Evolutionary conservation across 495 filamentous ascomycete species (phyloP).

Genomic region (Daldinia caldariorum): DNA sequence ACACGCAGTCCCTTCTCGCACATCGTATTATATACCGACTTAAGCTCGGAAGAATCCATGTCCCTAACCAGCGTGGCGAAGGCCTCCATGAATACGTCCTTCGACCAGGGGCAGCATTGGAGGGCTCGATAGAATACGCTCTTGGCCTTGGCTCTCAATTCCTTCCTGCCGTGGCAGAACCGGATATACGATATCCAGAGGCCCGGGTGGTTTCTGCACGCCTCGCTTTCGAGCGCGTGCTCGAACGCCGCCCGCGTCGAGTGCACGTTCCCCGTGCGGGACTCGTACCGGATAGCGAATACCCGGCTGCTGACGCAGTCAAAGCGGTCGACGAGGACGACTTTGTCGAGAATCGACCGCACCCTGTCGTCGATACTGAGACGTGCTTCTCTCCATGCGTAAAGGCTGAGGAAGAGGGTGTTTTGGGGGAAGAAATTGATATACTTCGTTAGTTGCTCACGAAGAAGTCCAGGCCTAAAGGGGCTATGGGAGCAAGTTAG

Average conservation of each 20-base stretch:
- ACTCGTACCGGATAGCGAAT: conserved; percentile 75
- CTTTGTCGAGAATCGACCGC: conserved; percentile 64
- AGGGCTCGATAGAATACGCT: conserved; percentile 74
- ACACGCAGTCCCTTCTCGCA: conserved; percentile 54
- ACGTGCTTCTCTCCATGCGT: conserved; percentile 73
- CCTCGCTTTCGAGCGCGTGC: conserved; percentile 64
- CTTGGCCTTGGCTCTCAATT: conserved; percentile 50
- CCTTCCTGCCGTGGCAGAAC: conserved; percentile 52
- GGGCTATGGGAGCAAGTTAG: conserved; percentile 50
- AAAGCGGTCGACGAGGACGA: conserved; percentile 53
- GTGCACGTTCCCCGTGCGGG: conserved; percentile 66
- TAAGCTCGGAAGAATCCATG: conserved; percentile 60
- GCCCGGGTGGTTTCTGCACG: conserved; percentile 53
- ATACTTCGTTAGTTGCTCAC: conserved; percentile 66
- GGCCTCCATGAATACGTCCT: conserved; percentile 71
- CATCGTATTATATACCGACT: conserved; percentile 58
- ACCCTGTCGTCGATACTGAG: conserved; percentile 78
- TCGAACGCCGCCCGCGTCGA: conserved; percentile 76
- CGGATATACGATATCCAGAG: conserved; percentile 76
- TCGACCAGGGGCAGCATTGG: conserved; percentile 78
- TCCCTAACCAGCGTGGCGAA: conserved; percentile 54
- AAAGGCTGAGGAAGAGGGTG: conserved; percentile 77
- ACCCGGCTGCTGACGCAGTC: conserved; percentile 65
- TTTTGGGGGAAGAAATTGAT: conserved; percentile 76
- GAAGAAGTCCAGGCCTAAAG: conserved; percentile 72